These are phyloP conservation scores for Colletotrichum lini DNA, from an alignment of 2,329 filamentous ascomycete genomes.

Conservation along the genomic window DNA sequence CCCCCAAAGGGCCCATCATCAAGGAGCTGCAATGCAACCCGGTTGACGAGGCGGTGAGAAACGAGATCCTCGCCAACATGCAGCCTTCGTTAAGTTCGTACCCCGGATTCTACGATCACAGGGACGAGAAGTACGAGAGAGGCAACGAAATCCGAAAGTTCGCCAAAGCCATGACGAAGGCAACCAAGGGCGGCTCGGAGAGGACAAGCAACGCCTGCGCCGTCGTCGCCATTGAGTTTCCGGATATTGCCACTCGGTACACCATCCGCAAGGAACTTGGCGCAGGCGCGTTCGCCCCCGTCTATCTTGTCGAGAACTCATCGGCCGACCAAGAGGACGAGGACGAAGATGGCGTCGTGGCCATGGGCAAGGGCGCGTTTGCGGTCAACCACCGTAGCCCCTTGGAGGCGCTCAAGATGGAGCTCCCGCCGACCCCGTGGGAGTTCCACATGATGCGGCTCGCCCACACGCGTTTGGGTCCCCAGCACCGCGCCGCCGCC, in stretches of 20 bases:
- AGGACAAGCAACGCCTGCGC: constrained; percentile 72
- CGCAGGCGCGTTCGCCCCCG: constrained; percentile 93
- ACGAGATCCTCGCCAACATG: constrained; percentile 81
- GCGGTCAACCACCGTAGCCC: constrained; percentile 67
- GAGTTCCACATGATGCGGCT: constrained; percentile 97
- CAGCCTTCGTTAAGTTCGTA: constrained; percentile 82
- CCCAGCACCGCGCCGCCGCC: constrained; percentile 78
- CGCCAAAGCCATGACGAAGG: constrained; percentile 76
- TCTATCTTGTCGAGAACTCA: constrained; percentile 90
- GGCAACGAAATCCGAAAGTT: constrained; percentile 86
- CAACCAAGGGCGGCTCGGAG: constrained; percentile 71
- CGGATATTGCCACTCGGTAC: constrained; percentile 77
- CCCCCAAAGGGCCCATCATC: constrained; percentile 80
- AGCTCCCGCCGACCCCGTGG: constrained; percentile 89
- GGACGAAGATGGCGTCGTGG: constrained; percentile 59
- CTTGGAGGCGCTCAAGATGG: constrained; percentile 94
- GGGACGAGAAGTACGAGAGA: constrained; percentile 73
- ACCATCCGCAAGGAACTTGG: constrained; percentile 88
- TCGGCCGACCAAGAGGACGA: constrained; percentile 62
- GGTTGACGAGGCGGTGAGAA: constrained; percentile 81
- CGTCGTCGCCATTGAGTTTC: constrained; percentile 77
- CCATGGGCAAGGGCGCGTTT: constrained; percentile 75
- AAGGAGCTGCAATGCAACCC: constrained; percentile 90
- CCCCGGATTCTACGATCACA: constrained; percentile 84
- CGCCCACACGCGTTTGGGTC: constrained; percentile 81